A percentile compares a stretch with the other conserved stretches of the same genome.
These are phyloP conservation scores for Biscogniauxia mediterranea DNA, from an alignment of 2,329 filamentous ascomycete genomes.

Conservation along the genomic window DNA sequence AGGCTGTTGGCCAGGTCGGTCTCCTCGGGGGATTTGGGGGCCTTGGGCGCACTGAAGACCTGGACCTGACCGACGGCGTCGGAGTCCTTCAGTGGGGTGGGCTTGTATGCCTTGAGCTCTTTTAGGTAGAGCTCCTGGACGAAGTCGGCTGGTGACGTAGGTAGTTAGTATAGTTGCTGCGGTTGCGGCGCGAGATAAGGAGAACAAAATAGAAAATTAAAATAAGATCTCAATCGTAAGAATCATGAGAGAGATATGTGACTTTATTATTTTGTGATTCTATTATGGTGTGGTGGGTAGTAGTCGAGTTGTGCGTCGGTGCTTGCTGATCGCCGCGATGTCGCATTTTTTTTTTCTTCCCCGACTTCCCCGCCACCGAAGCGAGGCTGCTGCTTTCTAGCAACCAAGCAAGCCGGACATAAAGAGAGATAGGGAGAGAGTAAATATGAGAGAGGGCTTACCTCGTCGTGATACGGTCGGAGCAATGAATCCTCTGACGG, in stretches of 20 bases:
- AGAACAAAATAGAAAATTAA: neutral
- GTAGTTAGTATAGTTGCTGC: neutral
- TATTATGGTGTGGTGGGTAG: neutral
- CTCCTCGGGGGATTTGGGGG: constrained; percentile 90
- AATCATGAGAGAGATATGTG: no score
- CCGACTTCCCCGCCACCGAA: neutral
- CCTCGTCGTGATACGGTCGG: constrained; percentile 61
- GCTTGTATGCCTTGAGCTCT: constrained; percentile 95
- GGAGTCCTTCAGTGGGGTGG: constrained; percentile 74
- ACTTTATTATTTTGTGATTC: neutral
- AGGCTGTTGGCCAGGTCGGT: constrained; percentile 86
- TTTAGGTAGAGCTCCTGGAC: constrained; percentile 97
- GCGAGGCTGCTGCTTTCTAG: neutral
- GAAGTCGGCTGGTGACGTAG: constrained; percentile 72
- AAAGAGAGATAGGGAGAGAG: neutral
- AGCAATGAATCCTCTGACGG: constrained; percentile 56
- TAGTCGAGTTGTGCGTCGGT: neutral
- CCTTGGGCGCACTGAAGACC: constrained; percentile 76
- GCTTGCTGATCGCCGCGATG: neutral
- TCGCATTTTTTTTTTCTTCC: neutral
- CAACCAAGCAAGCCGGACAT: neutral
- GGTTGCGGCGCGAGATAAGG: neutral
- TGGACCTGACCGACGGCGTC: constrained; percentile 91
- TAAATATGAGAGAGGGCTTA: constrained; percentile 42
- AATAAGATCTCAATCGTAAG: neutral